Evolutionary conservation across 2,329 filamentous ascomycete genomes (phyloP), one percentile per base, ranked within the genome.

Genomic region (Botrytis pseudocinerea): DNA sequence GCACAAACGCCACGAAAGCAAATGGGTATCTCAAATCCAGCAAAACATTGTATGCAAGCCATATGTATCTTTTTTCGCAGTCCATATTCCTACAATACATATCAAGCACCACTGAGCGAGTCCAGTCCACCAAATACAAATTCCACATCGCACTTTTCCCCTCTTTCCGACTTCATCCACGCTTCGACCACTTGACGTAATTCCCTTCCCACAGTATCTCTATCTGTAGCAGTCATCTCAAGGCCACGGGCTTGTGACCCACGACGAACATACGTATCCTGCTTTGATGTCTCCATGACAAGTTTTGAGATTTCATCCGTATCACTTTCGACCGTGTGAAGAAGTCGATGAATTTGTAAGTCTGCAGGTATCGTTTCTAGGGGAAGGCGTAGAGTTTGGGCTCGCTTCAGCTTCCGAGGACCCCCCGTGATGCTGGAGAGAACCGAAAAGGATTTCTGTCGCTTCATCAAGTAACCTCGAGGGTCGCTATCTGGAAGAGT

Each of bases 391-490:
- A 69, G 74, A 20, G 78, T 78, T 60, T 80, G 80, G 22, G 75
- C 73, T 25, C 79, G 74, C 42, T 75, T 77, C 57, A 77, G 60
- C 48, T 77, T 78, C 28, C 64, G 51, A 28, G 63, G 71, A 4
- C 48, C 70, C n/a, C 74, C 75, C n/a, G 68, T 70, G 22, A 72
- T 74, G 22, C 42, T 72, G n/a, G 61, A 59, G 25, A 72, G 40
- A 68, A 64, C 46, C 16, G 71, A 62, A 42, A 76, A 69, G 4
- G 77, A 79, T 44, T 75, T 78, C 68, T 78, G 79, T 44, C 75
- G 73, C 70, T 75, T 78, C 73, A 81, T 81, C 25, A 80, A 66
- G 69, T 81, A 80, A 16, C 77, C 78, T 69, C 79, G 77, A 32
- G 79, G 78, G 70, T 81, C 80, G 18, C 74, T 76, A 72, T 79